Base-by-base conservation (phyloP, 805 yeast genomes). In the Debaryomyces castellii region DNA sequence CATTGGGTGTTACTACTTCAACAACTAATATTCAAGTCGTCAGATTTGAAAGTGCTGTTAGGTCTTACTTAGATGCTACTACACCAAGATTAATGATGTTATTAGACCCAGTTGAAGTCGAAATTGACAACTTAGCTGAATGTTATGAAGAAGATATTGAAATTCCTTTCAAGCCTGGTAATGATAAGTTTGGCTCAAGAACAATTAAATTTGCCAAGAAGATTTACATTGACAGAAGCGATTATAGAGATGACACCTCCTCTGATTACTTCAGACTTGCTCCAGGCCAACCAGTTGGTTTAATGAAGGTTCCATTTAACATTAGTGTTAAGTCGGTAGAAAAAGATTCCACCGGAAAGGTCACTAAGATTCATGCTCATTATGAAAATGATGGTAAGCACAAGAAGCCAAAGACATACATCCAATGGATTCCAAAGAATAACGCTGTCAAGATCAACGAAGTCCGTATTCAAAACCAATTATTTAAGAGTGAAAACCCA, bases 1-100 rank as follows among this genome's bases (percentile, higher is more conserved):
- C 97, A 39, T 78, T 94, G 56, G 99, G 99, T 60, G 99, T 94
- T 46, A 94, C 99, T 35, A 94, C 98, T 1, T 78, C 92, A 39
- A 87, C 91, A 38, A 85, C 97, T 35, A 89, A 89, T 61, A 94
- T 94, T 63, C 98, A 94, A 74, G 86, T 80, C 16, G 80, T 82
- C 8, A 78, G 99, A 64, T 90, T 94, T 61, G 99, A 94, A 60
- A 81, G 85, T 60, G 83, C 97, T 1, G 82, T 94, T 46, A 84
- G 99, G 67, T 78, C 81, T 52, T 94, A 82, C 66, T 77, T 94
- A 59, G 99, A 94, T 71, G 84, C 82, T 57, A 82, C 90, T 17
- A 90, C 96, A 14, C 98, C 99, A 46, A 82, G 99, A 66, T 76
- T 94, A 58, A 91, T 94, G 96, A 83, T 94, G 80, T 77, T 94